Percentiles rank a stretch among this genome's conserved stretches.
phyloP scores from a whole-genome alignment of 306 rosid genomes.

The Malus asiatica region DNA sequence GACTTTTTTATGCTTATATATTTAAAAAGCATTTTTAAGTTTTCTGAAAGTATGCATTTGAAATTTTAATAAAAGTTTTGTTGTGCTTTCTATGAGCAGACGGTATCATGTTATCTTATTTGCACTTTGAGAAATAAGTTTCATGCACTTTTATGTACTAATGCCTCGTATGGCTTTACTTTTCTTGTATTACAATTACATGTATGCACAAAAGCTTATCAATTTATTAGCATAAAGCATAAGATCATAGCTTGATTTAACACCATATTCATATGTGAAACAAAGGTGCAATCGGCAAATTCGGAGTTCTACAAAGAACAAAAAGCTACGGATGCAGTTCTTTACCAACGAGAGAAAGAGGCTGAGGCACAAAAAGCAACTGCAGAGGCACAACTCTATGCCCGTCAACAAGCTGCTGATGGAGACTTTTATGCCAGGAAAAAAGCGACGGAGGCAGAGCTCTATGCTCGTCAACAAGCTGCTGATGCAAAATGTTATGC shows the following conservation, averaged over 20 bases:
- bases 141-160: no score
- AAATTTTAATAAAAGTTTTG: no score
- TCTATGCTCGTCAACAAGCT: slow-evolving; percentile 23
- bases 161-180: no score
- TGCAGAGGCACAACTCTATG: slow-evolving; percentile 22
- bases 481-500: slow-evolving; percentile 32
- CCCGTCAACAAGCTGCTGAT: slow-evolving; percentile 27
- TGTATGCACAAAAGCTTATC: no score
- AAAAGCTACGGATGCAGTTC: slow-evolving; percentile 22
- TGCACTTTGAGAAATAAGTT: no score
- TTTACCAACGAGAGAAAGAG: slow-evolving; percentile 19
- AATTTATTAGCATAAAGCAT: no score
- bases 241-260: background rate
- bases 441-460: slow-evolving; percentile 21
- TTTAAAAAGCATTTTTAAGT: no score
- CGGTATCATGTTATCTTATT: no score
- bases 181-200: background rate
- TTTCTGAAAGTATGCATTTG: no score
- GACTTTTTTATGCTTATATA: no score
- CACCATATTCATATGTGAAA: background rate
- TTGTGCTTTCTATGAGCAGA: no score
- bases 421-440: slow-evolving; percentile 26
- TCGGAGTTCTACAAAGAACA: slow-evolving; percentile 32
- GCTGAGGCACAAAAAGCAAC: slow-evolving; percentile 23
- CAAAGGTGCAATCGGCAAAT: slow-evolving; percentile 36